These are phyloP conservation scores for Scorias spongiosa DNA, from an alignment of 2,329 filamentous ascomycete genomes.

Conservation along the genomic window DNA sequence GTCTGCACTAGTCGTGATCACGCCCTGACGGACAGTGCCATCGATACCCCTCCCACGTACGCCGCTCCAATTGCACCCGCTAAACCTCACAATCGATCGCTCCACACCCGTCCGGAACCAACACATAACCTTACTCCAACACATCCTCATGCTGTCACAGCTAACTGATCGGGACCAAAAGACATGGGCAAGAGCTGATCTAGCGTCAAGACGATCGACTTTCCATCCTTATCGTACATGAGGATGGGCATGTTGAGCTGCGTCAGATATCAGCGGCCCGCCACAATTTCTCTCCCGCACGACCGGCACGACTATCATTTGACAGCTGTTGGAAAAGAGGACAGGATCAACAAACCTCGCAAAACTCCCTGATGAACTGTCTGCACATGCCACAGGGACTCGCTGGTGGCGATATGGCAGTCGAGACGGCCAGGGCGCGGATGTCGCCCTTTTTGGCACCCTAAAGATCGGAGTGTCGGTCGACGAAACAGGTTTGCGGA, in stretches of 20 bases:
- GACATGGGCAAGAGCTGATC: conserved; percentile 43
- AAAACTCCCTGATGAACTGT: conserved; percentile 50
- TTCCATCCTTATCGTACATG: conserved; percentile 78
- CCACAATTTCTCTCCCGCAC: neutral
- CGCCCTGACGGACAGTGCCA: too few species aligned
- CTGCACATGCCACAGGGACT: conserved; percentile 88
- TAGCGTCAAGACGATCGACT: conserved; percentile 54
- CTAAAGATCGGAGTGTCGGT: conserved; percentile 4
- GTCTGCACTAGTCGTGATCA: too few species aligned
- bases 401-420: conserved; percentile 41
- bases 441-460: conserved; percentile 37
- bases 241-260: conserved; percentile 56
- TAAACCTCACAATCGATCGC: too few species aligned
- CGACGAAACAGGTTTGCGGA: neutral
- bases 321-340: too few species aligned
- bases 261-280: neutral
- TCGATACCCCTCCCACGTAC: too few species aligned
- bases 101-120: too few species aligned
- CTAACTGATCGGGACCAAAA: conserved; percentile 37
- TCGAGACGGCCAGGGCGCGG: conserved; percentile 71
- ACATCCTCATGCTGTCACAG: neutral
- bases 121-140: too few species aligned
- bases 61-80: too few species aligned
- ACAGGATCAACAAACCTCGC: conserved; percentile 18
- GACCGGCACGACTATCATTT: too few species aligned